Evolutionary conservation across 768 basidiomycete species (phyloP).

Genomic region (Suillus plorans): DNA sequence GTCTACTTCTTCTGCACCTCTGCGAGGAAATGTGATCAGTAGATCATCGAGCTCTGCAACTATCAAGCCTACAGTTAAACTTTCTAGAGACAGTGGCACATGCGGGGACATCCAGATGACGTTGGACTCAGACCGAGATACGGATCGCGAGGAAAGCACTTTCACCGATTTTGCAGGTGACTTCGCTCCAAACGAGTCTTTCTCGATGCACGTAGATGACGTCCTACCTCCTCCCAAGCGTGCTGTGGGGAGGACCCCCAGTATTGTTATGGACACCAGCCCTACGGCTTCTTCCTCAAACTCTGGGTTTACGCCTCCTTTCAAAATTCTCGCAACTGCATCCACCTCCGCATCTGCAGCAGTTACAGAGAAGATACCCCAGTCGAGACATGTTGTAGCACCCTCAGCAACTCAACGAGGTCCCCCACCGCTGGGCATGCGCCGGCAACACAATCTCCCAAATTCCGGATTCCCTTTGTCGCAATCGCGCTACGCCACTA

Average conservation of each 20-base stretch:
- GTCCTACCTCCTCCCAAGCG: background rate
- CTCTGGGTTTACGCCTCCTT: background rate
- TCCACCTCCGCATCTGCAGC: background rate
- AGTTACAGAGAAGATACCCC: background rate
- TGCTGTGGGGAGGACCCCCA: background rate
- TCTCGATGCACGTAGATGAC: background rate
- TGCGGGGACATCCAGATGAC: background rate
- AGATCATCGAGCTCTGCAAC: background rate
- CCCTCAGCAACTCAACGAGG: slow-evolving; percentile 1
- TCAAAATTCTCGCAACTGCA: background rate
- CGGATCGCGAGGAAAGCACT: background rate
- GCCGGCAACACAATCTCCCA: slow-evolving; percentile 13
- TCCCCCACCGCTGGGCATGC: slow-evolving; percentile 31
- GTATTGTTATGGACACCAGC: background rate
- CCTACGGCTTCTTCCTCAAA: background rate
- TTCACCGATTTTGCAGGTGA: background rate
- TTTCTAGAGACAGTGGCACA: background rate
- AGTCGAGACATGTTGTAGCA: background rate
- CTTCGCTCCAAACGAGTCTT: background rate
- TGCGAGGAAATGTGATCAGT: background rate
- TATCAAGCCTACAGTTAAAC: background rate
- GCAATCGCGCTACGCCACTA: slow-evolving; percentile 21
- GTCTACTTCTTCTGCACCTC: background rate
- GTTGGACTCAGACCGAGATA: background rate
- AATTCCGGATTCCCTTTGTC: background rate